Evolutionary conservation across 495 filamentous ascomycete genomes (phyloP).

Genomic region (Haplographium delicatum): DNA sequence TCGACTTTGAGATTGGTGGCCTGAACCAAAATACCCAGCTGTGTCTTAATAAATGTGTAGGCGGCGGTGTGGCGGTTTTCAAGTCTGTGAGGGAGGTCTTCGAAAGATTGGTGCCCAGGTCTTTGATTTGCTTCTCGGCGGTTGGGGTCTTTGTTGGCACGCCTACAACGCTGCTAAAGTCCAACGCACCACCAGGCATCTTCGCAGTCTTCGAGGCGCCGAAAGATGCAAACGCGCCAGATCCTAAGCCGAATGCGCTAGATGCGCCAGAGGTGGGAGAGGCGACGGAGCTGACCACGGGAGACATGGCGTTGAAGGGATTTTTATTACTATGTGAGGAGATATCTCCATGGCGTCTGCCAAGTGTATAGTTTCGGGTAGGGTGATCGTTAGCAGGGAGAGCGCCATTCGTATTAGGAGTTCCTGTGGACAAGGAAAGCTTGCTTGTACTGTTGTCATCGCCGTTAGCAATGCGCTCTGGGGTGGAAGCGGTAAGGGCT

Average conservation of each 20-base stretch:
- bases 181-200: conserved; percentile 75
- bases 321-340: conserved; percentile 75
- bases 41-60: conserved; percentile 66
- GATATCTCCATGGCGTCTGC: conserved; percentile 71
- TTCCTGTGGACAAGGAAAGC: conserved; percentile 77
- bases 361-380: conserved; percentile 57
- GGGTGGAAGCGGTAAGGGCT: neutral
- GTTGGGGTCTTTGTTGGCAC: conserved; percentile 62
- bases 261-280: conserved; percentile 86
- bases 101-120: conserved; percentile 40
- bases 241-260: conserved; percentile 87
- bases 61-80: conserved; percentile 33
- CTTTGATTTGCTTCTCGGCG: conserved; percentile 49
- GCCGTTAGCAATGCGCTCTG: conserved; percentile 13
- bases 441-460: conserved; percentile 63
- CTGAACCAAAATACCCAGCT: conserved; percentile 97
- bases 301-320: conserved; percentile 78
- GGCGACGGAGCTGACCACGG: conserved; percentile 62
- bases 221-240: conserved; percentile 95
- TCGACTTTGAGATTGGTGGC: conserved; percentile 81
- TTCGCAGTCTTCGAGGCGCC: conserved; percentile 82
- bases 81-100: conserved; percentile 34
- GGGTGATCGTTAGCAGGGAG: conserved; percentile 56
- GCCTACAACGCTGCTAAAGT: conserved; percentile 56
- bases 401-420: conserved; percentile 41